These are phyloP conservation scores for Naegleria gruberi DNA, from an alignment of 208 protist species.

Conservation along the genomic window DNA sequence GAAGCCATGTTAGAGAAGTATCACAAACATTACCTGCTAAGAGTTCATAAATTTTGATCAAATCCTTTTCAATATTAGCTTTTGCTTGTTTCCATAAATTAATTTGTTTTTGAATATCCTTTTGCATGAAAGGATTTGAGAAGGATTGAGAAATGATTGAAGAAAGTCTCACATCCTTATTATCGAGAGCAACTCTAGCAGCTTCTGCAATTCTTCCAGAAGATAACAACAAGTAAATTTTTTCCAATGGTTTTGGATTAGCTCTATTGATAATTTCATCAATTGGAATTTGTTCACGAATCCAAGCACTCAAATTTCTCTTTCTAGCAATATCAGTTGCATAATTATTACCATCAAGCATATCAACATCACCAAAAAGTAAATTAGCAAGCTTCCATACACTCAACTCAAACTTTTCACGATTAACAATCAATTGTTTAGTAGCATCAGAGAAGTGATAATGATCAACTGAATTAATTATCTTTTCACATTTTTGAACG, in stretches of 20 bases:
- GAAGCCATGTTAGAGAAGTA: not conserved
- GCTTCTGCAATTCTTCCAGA: not conserved
- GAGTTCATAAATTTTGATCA: not conserved
- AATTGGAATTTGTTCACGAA: not conserved
- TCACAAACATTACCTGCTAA: not conserved
- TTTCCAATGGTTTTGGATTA: not conserved
- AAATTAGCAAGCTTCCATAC: not conserved
- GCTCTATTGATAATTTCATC: not conserved
- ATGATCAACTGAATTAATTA: not conserved
- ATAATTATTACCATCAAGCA: not conserved
- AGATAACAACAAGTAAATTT: not conserved
- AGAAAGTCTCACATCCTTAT: not conserved
- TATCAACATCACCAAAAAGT: not conserved
- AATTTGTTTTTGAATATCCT: slow-evolving; percentile 1
- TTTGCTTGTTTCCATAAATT: not conserved
- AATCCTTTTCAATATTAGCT: not conserved
- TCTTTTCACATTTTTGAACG: not conserved
- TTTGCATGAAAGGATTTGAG: not conserved
- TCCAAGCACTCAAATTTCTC: not conserved
- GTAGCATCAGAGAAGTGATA: not conserved
- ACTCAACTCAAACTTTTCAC: not conserved
- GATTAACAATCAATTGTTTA: not conserved
- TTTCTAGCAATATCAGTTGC: not conserved
- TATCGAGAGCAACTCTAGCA: not conserved
- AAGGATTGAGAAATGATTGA: not conserved